Percentiles rank a stretch among this genome's conserved stretches.
Conservation (phyloP, 139 green algal genomes). For the Closterium sp. region DNA sequence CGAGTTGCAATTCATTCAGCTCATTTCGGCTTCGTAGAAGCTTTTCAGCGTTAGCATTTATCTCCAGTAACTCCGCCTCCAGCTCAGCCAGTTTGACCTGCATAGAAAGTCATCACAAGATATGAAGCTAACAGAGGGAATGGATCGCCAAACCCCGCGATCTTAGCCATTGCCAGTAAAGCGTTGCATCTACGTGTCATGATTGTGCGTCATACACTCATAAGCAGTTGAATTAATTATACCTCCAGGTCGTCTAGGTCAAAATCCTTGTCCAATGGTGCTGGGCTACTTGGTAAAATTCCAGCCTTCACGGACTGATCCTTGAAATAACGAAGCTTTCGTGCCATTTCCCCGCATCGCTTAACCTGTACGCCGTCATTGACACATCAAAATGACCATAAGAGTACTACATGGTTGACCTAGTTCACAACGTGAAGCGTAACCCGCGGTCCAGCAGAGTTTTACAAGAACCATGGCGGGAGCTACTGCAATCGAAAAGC, state of each 20-base stretch:
- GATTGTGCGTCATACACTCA: neutral
- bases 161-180: neutral
- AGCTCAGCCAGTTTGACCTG: conserved; percentile 84
- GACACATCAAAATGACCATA: neutral
- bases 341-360: conserved; percentile 93
- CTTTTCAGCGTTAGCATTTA: conserved; percentile 88
- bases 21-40: conserved; percentile 74
- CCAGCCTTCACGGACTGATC: conserved; percentile 81
- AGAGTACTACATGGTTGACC: neutral
- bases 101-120: conserved; percentile 20
- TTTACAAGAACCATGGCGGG: neutral
- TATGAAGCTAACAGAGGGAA: neutral
- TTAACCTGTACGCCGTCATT: conserved; percentile 76
- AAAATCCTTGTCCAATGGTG: conserved; percentile 43
- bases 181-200: neutral
- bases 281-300: conserved; percentile 36
- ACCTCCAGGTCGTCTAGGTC: conserved; percentile 83
- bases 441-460: neutral
- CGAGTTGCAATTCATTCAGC: conserved; percentile 90
- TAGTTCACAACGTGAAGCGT: neutral
- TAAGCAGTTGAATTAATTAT: conserved; percentile 12
- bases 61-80: conserved; percentile 82
- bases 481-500: neutral
- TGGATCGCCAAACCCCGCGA: neutral
- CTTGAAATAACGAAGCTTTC: conserved; percentile 90